Evolutionary conservation across 2,329 filamentous ascomycete species (phyloP).

Genomic region (Stenocarpella maydis): DNA sequence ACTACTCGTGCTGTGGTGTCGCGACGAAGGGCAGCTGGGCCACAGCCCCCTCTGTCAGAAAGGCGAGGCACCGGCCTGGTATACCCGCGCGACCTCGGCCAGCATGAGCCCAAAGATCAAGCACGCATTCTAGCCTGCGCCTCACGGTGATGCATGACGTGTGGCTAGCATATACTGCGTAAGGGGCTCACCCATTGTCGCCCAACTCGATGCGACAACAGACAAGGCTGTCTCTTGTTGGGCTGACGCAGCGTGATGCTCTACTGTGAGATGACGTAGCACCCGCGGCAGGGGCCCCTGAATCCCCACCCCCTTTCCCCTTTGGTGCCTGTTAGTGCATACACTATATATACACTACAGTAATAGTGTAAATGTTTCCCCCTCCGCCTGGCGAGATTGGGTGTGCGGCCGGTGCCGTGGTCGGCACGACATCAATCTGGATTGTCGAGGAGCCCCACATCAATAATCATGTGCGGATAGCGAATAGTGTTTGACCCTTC

Average conservation of each 20-base stretch:
- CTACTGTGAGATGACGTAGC: constrained; percentile 26
- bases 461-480: constrained; percentile 10
- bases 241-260: constrained; percentile 21
- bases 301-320: too few relatives aligned
- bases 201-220: neutral
- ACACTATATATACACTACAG: too few relatives aligned
- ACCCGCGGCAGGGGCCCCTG: constrained; percentile 12
- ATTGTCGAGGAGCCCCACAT: constrained; percentile 20
- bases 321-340: too few relatives aligned
- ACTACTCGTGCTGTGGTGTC: neutral
- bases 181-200: neutral
- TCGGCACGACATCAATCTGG: constrained; percentile 16
- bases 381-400: constrained; percentile 17
- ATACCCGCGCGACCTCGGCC: neutral
- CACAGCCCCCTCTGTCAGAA: neutral
- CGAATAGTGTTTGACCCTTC: constrained; percentile 1
- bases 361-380: too few relatives aligned
- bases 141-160: constrained; percentile 7
- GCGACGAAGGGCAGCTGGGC: neutral
- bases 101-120: neutral
- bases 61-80: constrained; percentile 4
- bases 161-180: too few relatives aligned
- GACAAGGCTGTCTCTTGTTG: constrained; percentile 10
- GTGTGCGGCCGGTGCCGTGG: constrained; percentile 22
- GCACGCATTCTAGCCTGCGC: neutral